Percentiles rank a stretch among this genome's conserved stretches.
These are phyloP conservation scores for Albophoma yamanashiensis DNA, from an alignment of 2,329 filamentous ascomycete species.

Conservation along the genomic window DNA sequence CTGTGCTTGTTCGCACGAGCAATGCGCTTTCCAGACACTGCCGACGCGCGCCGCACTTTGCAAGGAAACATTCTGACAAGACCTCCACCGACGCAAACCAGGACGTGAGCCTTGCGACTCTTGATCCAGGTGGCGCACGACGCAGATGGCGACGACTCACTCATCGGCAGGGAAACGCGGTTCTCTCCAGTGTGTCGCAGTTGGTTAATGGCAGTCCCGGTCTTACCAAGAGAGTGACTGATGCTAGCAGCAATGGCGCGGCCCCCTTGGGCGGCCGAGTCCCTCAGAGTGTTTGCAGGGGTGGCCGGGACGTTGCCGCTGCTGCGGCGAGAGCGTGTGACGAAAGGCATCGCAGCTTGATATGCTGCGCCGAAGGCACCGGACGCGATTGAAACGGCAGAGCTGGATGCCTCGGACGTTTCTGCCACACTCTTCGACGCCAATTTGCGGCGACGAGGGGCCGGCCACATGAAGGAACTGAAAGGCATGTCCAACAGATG, in stretches of 20 bases:
- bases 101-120: conserved; percentile 47
- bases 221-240: conserved; percentile 63
- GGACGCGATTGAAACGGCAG: conserved; percentile 58
- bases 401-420: conserved; percentile 35
- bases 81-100: conserved; percentile 57
- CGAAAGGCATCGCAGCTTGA: conserved; percentile 53
- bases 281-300: conserved; percentile 36
- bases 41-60: conserved; percentile 42
- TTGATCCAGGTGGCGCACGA: conserved; percentile 57
- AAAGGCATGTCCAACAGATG: conserved; percentile 83
- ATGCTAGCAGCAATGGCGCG: conserved; percentile 65
- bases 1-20: conserved; percentile 47
- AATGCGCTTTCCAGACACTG: conserved; percentile 39
- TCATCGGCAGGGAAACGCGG: conserved; percentile 56
- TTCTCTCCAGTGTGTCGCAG: conserved; percentile 68
- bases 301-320: conserved; percentile 24
- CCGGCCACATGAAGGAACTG: conserved; percentile 80
- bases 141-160: conserved; percentile 39
- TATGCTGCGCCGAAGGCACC: conserved; percentile 61
- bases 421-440: conserved; percentile 33
- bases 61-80: conserved; percentile 55
- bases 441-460: conserved; percentile 45
- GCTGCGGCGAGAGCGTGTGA: conserved; percentile 42
- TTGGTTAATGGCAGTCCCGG: conserved; percentile 58
- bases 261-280: conserved; percentile 57